These are phyloP conservation scores for Lathyrus oleraceus DNA, from an alignment of 306 rosid genomes.

Conservation along the genomic window DNA sequence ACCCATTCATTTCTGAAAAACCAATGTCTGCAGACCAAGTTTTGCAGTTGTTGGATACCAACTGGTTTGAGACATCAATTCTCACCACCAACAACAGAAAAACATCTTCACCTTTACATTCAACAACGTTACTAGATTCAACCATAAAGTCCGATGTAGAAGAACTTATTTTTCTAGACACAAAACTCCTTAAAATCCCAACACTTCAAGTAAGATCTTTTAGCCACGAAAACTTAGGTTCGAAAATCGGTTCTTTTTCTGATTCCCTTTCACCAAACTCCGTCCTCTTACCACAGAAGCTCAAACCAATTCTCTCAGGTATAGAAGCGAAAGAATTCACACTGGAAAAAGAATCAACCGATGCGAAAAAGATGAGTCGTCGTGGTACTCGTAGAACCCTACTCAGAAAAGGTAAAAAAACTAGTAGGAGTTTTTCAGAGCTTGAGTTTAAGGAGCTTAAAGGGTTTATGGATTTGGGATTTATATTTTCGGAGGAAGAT, in stretches of 20 bases:
- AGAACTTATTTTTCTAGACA: constrained; percentile 19
- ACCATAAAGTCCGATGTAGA: not conserved
- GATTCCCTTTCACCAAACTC: constrained; percentile 45
- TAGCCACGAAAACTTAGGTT: constrained; percentile 45
- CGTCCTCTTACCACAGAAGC: constrained; percentile 43
- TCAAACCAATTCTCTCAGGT: constrained; percentile 52
- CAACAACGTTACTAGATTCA: constrained; percentile 24
- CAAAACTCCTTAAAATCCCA: constrained; percentile 30
- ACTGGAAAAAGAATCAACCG: not conserved
- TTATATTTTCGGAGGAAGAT: constrained; percentile 70
- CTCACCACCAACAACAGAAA: constrained; percentile 39
- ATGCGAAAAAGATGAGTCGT: constrained; percentile 5
- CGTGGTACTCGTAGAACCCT: constrained; percentile 23
- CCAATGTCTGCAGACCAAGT: constrained; percentile 58
- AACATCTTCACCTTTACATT: constrained; percentile 24
- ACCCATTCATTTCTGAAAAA: constrained; percentile 20
- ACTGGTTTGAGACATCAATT: constrained; percentile 55
- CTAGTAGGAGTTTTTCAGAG: constrained; percentile 67
- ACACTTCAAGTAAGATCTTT: constrained; percentile 49
- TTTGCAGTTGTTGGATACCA: constrained; percentile 54
- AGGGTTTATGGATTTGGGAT: constrained; percentile 89
- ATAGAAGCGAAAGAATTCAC: constrained; percentile 46
- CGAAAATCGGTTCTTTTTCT: constrained; percentile 34
- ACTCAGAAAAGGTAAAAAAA: constrained; percentile 5
- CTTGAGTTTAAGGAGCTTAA: constrained; percentile 79